Evolutionary conservation across 192 early-diverging fungal species (phyloP), one percentile per base, ranked within the genome.

Genomic region (Backusella psychrophila): DNA sequence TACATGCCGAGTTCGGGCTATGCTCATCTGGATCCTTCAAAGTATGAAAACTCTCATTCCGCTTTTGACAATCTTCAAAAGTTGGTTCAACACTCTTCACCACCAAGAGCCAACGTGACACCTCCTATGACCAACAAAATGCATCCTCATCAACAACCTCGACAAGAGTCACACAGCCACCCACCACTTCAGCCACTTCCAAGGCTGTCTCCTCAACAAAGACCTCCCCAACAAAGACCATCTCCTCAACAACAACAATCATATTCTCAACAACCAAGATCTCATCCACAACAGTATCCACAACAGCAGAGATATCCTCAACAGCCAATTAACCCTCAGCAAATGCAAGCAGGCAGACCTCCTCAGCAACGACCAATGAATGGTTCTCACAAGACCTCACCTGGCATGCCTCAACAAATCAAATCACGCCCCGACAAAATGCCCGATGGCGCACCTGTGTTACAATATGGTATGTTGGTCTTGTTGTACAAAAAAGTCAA

Each of bases 31-130:
- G 68, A 69, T 21, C 35, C 35, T 41, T 69, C 68, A 35, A 69
- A 69, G n/a, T 38, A 69, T 39, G 68, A 69, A 12, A 69, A 69
- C 8, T 17, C 39, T 31, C 41, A 71, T 49, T 71, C 70, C 26
- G 70, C 70, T 7, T 71, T 71, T 49, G 44, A 71, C 41, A 21
- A 71, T 15, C 39, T 71, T 19, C 70, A 71, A 49, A 44, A 71
- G 23, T 6, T 71, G 17, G 29, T 71, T 39, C 34, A 21, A 4
- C 21, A 41, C 4, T 71, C 70, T 17, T 29, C 70, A 17, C 23
- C 29, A 33, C 36, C 42, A 38, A 41, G 36, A 36, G 2, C 34
- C 21, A 36, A 36, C 41, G 36, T 17, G n/a, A 35, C 12, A 11
- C 36, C 68, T 68, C 36, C 9, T 9, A 36, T 8, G 7, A 38